phyloP scores from a whole-genome alignment of 2,329 filamentous ascomycete genomes.

The Celoporthe dispersa region DNA sequence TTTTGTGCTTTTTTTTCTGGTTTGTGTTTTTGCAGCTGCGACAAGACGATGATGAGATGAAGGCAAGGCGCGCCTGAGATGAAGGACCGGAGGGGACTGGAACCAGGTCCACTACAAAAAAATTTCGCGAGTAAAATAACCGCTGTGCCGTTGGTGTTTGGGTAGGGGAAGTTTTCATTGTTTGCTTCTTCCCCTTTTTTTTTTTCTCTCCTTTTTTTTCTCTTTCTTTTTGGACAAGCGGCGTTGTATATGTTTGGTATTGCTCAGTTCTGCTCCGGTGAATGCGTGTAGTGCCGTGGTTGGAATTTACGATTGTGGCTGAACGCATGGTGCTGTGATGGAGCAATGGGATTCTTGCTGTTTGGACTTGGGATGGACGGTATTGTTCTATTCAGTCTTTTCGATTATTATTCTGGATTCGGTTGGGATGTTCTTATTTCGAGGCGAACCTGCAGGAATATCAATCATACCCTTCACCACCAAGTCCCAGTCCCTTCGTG shows the following conservation, averaged over 20 bases:
- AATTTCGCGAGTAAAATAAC: not conserved
- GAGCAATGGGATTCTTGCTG: not conserved
- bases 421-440: not conserved
- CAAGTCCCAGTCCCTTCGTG: not conserved
- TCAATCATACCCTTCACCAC: conserved; percentile 13
- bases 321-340: not conserved
- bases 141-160: conserved; percentile 12
- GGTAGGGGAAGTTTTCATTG: not conserved
- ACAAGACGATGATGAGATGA: conserved; percentile 14
- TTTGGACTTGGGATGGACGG: not conserved
- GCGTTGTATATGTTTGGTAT: conserved; percentile 7
- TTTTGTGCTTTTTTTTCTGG: conserved; percentile 8
- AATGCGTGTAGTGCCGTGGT: not conserved
- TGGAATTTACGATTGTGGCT: not conserved
- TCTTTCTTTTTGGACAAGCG: conserved; percentile 3
- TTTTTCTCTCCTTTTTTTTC: not conserved
- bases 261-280: not conserved
- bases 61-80: not conserved
- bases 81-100: not conserved
- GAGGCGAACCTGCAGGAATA: not conserved
- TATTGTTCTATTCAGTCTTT: conserved; percentile 1
- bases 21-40: not conserved
- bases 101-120: not conserved
- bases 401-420: not conserved
- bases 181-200: not conserved